Percentiles rank a stretch among this genome's conserved stretches.
These are phyloP conservation scores for Pugionium cornutum DNA, from an alignment of 345 rosid genomes.

Conservation along the genomic window DNA sequence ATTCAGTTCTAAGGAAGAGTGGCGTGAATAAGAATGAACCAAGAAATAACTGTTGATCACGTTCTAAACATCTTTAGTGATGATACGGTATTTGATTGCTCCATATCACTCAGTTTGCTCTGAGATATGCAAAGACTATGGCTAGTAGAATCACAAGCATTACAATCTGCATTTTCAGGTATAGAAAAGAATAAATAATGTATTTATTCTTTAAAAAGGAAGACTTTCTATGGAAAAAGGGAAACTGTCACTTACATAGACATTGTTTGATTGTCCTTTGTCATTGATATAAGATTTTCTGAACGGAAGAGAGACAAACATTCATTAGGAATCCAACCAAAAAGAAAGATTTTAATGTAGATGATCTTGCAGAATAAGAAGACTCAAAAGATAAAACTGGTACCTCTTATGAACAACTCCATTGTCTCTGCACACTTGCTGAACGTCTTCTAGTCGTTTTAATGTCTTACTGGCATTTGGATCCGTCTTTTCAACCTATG, in stretches of 20 bases:
- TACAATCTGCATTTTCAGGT: constrained; percentile 45
- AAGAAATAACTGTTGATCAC: neutral
- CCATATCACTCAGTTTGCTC: constrained; percentile 33
- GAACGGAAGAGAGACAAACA: constrained; percentile 27
- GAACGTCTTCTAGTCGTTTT: constrained; percentile 61
- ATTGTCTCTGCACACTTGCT: constrained; percentile 62
- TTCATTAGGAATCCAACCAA: constrained; percentile 23
- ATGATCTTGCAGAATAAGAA: constrained; percentile 1
- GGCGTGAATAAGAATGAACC: constrained; percentile 26
- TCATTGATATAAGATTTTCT: constrained; percentile 64
- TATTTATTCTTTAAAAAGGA: neutral
- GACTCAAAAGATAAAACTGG: neutral
- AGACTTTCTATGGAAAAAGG: neutral
- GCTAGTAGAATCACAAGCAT: constrained; percentile 53
- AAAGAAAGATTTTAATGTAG: neutral
- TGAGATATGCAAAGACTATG: constrained; percentile 48
- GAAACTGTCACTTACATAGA: constrained; percentile 30
- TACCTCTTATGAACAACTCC: constrained; percentile 64
- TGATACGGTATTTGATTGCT: too few species aligned
- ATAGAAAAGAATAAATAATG: neutral
- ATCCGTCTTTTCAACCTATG: constrained; percentile 67
- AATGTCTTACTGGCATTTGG: constrained; percentile 69
- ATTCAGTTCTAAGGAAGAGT: constrained; percentile 14
- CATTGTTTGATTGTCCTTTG: constrained; percentile 36
- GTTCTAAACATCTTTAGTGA: too few species aligned